Conservation (phyloP, 495 filamentous ascomycete genomes). For the Cladorrhinum samala region DNA sequence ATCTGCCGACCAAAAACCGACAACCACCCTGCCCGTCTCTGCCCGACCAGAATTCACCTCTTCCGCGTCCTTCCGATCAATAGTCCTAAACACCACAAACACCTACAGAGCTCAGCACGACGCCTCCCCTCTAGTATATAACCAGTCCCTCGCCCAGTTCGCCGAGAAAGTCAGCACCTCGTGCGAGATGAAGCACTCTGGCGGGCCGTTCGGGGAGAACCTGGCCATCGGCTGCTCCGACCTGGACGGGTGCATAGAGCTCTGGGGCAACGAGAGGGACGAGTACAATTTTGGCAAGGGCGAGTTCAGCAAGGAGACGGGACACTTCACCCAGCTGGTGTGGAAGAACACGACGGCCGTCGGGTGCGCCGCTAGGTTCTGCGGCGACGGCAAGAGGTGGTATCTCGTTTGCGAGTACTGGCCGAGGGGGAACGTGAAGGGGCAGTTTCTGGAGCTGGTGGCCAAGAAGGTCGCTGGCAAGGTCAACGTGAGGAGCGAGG, state of each 20-base stretch:
- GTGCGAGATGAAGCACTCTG: constrained; percentile 60
- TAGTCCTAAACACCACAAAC: constrained; percentile 62
- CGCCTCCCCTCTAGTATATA: constrained; percentile 58
- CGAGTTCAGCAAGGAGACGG: constrained; percentile 59
- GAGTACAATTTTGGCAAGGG: constrained; percentile 53
- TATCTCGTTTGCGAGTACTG: constrained; percentile 78
- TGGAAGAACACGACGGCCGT: constrained; percentile 66
- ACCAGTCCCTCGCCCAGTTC: constrained; percentile 52
- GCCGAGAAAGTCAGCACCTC: constrained; percentile 31
- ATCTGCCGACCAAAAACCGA: neutral
- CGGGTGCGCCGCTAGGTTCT: constrained; percentile 61
- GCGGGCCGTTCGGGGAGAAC: constrained; percentile 72
- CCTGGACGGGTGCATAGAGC: constrained; percentile 52
- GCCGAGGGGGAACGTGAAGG: constrained; percentile 66
- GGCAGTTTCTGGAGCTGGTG: constrained; percentile 50
- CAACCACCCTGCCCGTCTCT: neutral
- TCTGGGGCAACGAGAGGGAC: constrained; percentile 60
- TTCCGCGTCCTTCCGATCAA: constrained; percentile 44
- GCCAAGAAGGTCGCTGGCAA: constrained; percentile 19
- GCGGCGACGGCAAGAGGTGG: constrained; percentile 53
- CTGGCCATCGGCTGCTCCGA: constrained; percentile 62
- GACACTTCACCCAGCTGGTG: constrained; percentile 81
- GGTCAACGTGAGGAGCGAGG: neutral
- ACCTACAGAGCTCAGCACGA: constrained; percentile 59
- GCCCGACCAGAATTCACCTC: constrained; percentile 37